Percentiles rank a stretch among this genome's conserved stretches.
Conservation (phyloP, 2,329 filamentous ascomycete genomes). For the Corynespora cassiicola region DNA sequence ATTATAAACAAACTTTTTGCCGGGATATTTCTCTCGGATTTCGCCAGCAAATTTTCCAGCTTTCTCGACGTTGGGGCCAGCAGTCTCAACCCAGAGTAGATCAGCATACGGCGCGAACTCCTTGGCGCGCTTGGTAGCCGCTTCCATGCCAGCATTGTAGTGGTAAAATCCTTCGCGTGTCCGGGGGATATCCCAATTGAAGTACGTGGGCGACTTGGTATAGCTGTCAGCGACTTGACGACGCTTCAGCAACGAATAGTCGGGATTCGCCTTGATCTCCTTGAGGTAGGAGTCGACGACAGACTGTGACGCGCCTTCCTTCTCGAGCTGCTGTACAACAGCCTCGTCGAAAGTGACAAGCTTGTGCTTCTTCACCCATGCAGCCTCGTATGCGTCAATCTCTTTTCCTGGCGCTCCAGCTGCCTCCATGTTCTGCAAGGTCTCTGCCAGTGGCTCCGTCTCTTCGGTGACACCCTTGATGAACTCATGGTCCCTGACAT, state of each 20-base stretch:
- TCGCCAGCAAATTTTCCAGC: slow-evolving; percentile 76
- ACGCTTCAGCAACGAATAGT: slow-evolving; percentile 80
- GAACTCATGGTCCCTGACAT: slow-evolving; percentile 95
- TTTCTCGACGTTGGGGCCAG: slow-evolving; percentile 81
- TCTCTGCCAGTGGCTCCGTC: slow-evolving; percentile 84
- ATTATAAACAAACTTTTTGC: slow-evolving; percentile 95
- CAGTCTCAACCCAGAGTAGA: slow-evolving; percentile 96
- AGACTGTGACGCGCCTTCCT: slow-evolving; percentile 68
- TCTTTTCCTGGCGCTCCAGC: slow-evolving; percentile 77
- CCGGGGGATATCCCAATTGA: slow-evolving; percentile 89
- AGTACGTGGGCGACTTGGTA: slow-evolving; percentile 73
- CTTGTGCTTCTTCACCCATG: slow-evolving; percentile 86
- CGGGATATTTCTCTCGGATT: slow-evolving; percentile 73
- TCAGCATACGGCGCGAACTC: slow-evolving; percentile 93
- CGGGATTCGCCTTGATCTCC: slow-evolving; percentile 67
- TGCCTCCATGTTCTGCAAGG: slow-evolving; percentile 87
- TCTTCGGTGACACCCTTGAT: slow-evolving; percentile 86
- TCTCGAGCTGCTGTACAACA: slow-evolving; percentile 74
- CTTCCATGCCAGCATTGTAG: slow-evolving; percentile 80
- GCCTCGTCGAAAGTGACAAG: slow-evolving; percentile 94
- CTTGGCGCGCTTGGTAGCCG: slow-evolving; percentile 91
- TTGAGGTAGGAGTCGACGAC: slow-evolving; percentile 72
- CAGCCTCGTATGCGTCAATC: slow-evolving; percentile 83
- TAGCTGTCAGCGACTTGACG: slow-evolving; percentile 73
- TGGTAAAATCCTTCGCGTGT: slow-evolving; percentile 96